Evolutionary conservation across 768 basidiomycete species (phyloP), one percentile per base, ranked within the genome.

Genomic region (Daedaleopsis nitida): DNA sequence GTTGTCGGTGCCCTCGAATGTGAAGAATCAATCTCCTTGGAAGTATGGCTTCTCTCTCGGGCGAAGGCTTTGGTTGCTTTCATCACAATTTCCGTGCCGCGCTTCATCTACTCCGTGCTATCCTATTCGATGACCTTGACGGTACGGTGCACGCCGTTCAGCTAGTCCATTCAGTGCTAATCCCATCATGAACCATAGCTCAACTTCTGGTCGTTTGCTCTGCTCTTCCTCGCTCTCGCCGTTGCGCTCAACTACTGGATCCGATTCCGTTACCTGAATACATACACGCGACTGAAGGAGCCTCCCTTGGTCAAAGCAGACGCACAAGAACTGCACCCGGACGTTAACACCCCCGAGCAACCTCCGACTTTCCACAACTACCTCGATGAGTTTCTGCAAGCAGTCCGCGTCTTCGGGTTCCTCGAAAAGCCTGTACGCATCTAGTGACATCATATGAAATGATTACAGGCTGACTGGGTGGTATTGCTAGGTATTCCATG

Each of bases 401-500:
- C 97, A 12, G 92, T 99, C 58, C 85, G 96, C 50, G 92, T 99
- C 11, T 99, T 99, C 68, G 97, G 97, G 19, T 98, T 98, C 72
- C 82, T 95, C 63, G 97, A 99, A 77, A 98, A 97, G 76, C 96
- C 96, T 0, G 97, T 96, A 65, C 62, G 89, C n/a, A 9, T 47
- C 23, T 32, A 23, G 8, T 42, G 42, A 12, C 19, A 35, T 24
- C 19, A 16, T 16, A 42, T 5, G 10, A 55, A 13, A 34, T 16
- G 27, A 32, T 32, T 32, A 7, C 27, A 32, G 27, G 27, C 1
- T 54, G 14, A 37, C 23, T 12, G 38, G 17, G 13, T 17, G 11
- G 39, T 42, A 11, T 2, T 42, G 13, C 12, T 44, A 94, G 92
- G 92, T 95, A 27, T 99, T 99, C 72, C 96, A 98, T 69, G 97